These are phyloP conservation scores for Exophiala dermatitidis DNA, from an alignment of 2,329 filamentous ascomycete genomes.

Conservation along the genomic window DNA sequence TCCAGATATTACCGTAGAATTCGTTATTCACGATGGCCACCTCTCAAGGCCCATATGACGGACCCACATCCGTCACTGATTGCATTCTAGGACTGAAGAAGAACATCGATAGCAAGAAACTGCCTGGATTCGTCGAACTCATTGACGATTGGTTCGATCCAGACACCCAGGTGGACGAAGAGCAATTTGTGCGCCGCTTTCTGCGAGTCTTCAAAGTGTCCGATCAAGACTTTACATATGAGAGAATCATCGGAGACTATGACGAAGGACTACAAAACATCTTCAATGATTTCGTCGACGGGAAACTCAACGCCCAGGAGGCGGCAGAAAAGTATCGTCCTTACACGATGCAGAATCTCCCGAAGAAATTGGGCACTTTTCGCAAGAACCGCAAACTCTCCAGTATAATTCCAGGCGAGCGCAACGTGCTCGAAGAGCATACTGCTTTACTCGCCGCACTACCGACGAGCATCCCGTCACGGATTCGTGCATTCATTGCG, in stretches of 20 bases:
- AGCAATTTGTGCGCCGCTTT: conserved; percentile 20
- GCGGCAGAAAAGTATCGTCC: conserved; percentile 15
- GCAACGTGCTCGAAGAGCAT: conserved; percentile 13
- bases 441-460: conserved; percentile 10
- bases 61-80: conserved; percentile 18
- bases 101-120: conserved; percentile 15
- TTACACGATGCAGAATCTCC: conserved; percentile 4
- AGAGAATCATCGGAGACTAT: conserved; percentile 17
- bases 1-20: neutral
- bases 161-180: conserved; percentile 14
- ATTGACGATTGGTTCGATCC: conserved; percentile 22
- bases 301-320: conserved; percentile 18
- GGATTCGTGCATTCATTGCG: conserved; percentile 11
- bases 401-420: conserved; percentile 7
- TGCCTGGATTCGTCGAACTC: conserved; percentile 14
- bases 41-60: conserved; percentile 16
- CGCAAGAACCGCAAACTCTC: conserved; percentile 9
- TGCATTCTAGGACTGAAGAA: conserved; percentile 17
- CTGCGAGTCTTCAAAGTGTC: conserved; percentile 19
- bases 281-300: conserved; percentile 22
- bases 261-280: conserved; percentile 16
- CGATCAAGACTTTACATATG: conserved; percentile 18
- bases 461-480: conserved; percentile 20
- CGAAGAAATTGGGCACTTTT: conserved; percentile 7
- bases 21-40: conserved; percentile 10